Conservation (phyloP, 768 basidiomycete species). For the Tulasnella sp. region DNA sequence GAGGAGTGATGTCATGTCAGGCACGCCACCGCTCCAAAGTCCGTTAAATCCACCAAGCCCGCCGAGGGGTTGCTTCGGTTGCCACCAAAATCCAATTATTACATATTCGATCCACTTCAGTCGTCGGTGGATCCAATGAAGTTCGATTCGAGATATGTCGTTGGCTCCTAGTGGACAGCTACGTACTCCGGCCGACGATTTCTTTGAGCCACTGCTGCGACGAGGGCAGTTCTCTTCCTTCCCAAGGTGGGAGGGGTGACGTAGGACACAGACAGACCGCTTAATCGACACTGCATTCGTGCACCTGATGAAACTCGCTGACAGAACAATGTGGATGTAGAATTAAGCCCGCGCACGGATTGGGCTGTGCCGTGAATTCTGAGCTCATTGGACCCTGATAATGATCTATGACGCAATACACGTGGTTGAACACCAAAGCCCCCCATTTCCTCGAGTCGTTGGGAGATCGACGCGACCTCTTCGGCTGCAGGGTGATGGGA, state of each 20-base stretch:
- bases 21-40: conserved; percentile 2
- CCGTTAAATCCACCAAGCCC: conserved; percentile 3
- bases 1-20: neutral
- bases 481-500: neutral
- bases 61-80: neutral
- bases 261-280: neutral
- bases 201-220: neutral
- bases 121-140: neutral
- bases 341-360: neutral
- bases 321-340: neutral
- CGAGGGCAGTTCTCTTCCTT: neutral
- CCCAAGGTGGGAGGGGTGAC: neutral
- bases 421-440: neutral
- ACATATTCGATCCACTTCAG: neutral
- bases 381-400: conserved; percentile 1
- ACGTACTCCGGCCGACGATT: neutral
- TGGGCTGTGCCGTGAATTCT: neutral
- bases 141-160: neutral
- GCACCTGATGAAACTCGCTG: neutral
- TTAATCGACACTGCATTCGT: neutral
- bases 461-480: neutral
- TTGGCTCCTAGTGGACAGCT: neutral
- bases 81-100: neutral
- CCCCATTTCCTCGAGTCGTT: neutral
- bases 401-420: neutral